Evolutionary conservation across 768 basidiomycete genomes (phyloP).

Genomic region (Suillus paluster): DNA sequence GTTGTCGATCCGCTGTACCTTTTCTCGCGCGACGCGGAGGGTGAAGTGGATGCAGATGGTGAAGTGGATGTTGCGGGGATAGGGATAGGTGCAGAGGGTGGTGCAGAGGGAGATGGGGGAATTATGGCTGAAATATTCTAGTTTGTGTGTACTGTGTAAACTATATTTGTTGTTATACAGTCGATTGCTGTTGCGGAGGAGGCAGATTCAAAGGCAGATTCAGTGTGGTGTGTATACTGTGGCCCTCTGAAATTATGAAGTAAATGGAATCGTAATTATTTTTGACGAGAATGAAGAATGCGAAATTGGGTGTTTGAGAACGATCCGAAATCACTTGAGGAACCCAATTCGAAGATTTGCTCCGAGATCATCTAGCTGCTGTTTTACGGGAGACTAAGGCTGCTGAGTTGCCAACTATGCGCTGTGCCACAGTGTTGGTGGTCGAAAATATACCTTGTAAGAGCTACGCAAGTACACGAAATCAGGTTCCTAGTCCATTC

Average conservation of each 20-base stretch:
- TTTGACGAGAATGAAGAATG: not conserved
- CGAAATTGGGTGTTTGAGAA: not conserved
- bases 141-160: not conserved
- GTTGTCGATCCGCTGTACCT: slow-evolving; percentile 71
- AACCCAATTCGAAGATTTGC: not conserved
- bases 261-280: not conserved
- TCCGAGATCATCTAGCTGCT: no score
- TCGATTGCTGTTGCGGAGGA: not conserved
- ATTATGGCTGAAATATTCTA: slow-evolving; percentile 40
- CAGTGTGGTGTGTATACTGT: not conserved
- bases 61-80: slow-evolving; percentile 49
- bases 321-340: not conserved
- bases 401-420: not conserved
- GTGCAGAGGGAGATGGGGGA: slow-evolving; percentile 30
- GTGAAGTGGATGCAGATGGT: slow-evolving; percentile 69
- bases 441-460: not conserved
- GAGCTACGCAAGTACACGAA: not conserved
- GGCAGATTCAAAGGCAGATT: no score
- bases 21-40: slow-evolving; percentile 47
- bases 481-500: not conserved
- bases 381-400: no score
- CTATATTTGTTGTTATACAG: not conserved
- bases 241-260: not conserved
- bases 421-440: not conserved
- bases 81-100: slow-evolving; percentile 52